A percentile compares a stretch with the other conserved stretches of the same genome.
Conservation (phyloP, 2,329 filamentous ascomycete genomes). For the Pseudonectria buxi region DNA sequence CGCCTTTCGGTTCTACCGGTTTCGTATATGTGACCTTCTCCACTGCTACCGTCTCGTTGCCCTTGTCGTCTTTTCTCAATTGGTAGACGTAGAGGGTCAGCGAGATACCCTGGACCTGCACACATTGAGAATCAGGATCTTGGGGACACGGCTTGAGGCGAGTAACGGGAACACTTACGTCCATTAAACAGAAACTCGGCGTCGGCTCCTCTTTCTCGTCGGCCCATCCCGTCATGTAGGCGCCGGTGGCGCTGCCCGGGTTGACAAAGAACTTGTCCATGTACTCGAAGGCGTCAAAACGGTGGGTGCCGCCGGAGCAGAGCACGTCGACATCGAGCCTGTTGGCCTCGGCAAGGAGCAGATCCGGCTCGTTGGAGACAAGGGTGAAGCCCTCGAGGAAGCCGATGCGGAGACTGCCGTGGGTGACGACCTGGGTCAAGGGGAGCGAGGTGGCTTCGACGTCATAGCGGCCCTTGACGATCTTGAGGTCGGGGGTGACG, state of each 20-base stretch:
- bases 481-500: constrained; percentile 65
- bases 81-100: constrained; percentile 94
- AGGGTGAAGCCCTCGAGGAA: constrained; percentile 64
- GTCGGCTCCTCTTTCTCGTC: constrained; percentile 63
- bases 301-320: constrained; percentile 62
- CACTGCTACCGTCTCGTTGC: constrained; percentile 71
- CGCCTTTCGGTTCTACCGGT: constrained; percentile 53
- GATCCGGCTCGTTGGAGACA: constrained; percentile 59
- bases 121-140: constrained; percentile 12
- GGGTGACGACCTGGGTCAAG: constrained; percentile 58
- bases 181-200: constrained; percentile 95
- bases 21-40: constrained; percentile 85
- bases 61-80: constrained; percentile 68
- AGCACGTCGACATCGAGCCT: constrained; percentile 62
- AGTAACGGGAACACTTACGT: constrained; percentile 57
- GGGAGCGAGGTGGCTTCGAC: constrained; percentile 60
- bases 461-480: constrained; percentile 61
- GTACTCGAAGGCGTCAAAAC: constrained; percentile 65
- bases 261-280: constrained; percentile 71
- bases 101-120: constrained; percentile 88
- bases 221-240: constrained; percentile 52
- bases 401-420: constrained; percentile 58
- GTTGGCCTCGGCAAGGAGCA: constrained; percentile 61
- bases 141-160: neutral
- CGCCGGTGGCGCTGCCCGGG: constrained; percentile 60